Evolutionary conservation across 164 flowering plant genomes (phyloP).

Genomic region (Echeveria elegans): DNA sequence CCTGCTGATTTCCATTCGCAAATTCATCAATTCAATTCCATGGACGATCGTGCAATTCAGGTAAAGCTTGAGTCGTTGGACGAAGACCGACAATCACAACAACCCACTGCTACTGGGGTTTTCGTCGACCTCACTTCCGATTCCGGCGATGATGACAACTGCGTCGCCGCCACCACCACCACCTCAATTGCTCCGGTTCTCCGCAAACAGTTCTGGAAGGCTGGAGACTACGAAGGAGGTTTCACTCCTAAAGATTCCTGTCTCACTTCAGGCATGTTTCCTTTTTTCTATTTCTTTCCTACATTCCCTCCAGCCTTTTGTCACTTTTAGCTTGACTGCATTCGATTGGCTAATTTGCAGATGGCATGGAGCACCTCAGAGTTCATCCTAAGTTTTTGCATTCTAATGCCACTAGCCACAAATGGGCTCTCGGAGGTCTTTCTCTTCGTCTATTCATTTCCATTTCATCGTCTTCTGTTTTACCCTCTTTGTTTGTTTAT

Average conservation of each 20-base stretch:
- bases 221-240: slow-evolving; percentile 16
- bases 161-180: background rate
- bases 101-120: background rate
- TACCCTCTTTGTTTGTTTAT: background rate
- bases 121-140: slow-evolving; percentile 5
- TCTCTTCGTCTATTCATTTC: background rate
- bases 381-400: slow-evolving; percentile 78
- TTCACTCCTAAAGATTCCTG: background rate
- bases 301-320: too few species aligned
- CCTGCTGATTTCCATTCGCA: slow-evolving; percentile 13
- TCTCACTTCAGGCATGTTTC: background rate
- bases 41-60: background rate
- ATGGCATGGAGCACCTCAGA: slow-evolving; percentile 72
- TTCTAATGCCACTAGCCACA: slow-evolving; percentile 85
- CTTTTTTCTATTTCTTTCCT: background rate
- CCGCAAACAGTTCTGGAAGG: slow-evolving; percentile 6
- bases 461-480: background rate
- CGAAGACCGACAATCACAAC: background rate
- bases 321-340: background rate
- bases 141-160: background rate
- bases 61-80: slow-evolving; percentile 1
- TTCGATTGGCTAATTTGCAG: slow-evolving; percentile 18
- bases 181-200: background rate
- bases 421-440: slow-evolving; percentile 84
- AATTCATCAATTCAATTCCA: too few species aligned